Percentiles rank a stretch among this genome's conserved stretches.
phyloP scores from a whole-genome alignment of 2,329 filamentous ascomycete species.

The Pestalotiopsis sp. region DNA sequence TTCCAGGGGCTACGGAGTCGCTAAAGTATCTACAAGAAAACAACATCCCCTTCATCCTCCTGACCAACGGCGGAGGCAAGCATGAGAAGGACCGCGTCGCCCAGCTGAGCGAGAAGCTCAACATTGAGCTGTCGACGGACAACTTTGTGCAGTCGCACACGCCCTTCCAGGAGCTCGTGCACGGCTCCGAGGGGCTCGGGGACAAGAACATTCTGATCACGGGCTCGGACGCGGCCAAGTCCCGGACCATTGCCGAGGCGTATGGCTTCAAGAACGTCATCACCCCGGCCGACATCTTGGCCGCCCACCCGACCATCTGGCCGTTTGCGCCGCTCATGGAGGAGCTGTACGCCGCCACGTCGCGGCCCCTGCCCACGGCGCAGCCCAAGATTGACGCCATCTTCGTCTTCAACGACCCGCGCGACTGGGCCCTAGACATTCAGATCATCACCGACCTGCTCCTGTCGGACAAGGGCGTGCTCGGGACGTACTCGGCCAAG shows the following conservation, averaged over 20 bases:
- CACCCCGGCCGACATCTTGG: slow-evolving; percentile 81
- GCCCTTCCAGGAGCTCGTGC: slow-evolving; percentile 73
- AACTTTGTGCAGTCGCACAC: slow-evolving; percentile 91
- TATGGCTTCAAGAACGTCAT: slow-evolving; percentile 83
- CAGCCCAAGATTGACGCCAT: slow-evolving; percentile 79
- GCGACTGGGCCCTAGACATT: slow-evolving; percentile 91
- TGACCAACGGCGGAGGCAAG: slow-evolving; percentile 94
- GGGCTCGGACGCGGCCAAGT: slow-evolving; percentile 67
- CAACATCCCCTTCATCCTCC: slow-evolving; percentile 84
- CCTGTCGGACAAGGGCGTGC: slow-evolving; percentile 72
- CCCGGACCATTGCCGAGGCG: slow-evolving; percentile 71
- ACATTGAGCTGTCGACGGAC: slow-evolving; percentile 61
- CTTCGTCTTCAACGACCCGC: slow-evolving; percentile 92
- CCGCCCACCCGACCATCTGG: slow-evolving; percentile 73
- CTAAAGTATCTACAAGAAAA: slow-evolving; percentile 72
- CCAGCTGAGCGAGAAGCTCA: slow-evolving; percentile 67
- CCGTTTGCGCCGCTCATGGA: slow-evolving; percentile 74
- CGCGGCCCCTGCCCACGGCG: slow-evolving; percentile 56
- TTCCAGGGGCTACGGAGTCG: slow-evolving; percentile 75
- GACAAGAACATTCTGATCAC: slow-evolving; percentile 74
- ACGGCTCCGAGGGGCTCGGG: slow-evolving; percentile 52
- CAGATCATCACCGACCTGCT: slow-evolving; percentile 84
- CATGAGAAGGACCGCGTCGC: slow-evolving; percentile 72
- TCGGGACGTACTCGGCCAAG: slow-evolving; percentile 76
- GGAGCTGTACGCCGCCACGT: slow-evolving; percentile 59